Evolutionary conservation across 257 asterid species (phyloP).

Genomic region (Solanum medicagineum): DNA sequence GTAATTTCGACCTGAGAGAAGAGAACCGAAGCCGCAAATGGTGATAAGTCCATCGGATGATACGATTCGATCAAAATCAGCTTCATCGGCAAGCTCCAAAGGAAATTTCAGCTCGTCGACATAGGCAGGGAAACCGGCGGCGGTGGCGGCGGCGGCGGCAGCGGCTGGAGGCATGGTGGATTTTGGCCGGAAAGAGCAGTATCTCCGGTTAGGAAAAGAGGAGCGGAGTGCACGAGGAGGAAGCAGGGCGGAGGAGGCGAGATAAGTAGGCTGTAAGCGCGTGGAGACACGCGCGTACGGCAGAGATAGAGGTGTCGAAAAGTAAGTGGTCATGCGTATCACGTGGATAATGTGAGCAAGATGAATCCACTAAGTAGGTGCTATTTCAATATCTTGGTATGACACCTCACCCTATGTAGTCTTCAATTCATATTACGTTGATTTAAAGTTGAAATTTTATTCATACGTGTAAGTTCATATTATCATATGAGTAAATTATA

Average conservation of each 20-base stretch:
- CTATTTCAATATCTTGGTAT: background rate
- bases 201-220: background rate
- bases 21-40: conserved; percentile 89
- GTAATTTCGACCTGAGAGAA: conserved; percentile 65
- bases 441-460: accelerated
- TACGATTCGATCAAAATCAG: conserved; percentile 62
- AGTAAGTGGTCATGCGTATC: background rate
- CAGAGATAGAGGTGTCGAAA: background rate
- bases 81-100: conserved; percentile 44
- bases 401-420: background rate
- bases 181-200: background rate
- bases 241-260: background rate
- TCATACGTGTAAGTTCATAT: accelerated
- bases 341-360: background rate
- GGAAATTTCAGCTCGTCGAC: background rate
- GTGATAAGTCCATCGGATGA: conserved; percentile 76
- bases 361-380: background rate
- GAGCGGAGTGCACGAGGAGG: background rate
- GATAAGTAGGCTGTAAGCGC: background rate
- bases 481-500: background rate
- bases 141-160: background rate
- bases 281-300: background rate
- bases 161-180: conserved; percentile 8
- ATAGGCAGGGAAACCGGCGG: background rate
- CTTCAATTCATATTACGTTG: background rate